These are phyloP conservation scores for Serendipita sp. DNA, from an alignment of 768 basidiomycete genomes.

Conservation along the genomic window DNA sequence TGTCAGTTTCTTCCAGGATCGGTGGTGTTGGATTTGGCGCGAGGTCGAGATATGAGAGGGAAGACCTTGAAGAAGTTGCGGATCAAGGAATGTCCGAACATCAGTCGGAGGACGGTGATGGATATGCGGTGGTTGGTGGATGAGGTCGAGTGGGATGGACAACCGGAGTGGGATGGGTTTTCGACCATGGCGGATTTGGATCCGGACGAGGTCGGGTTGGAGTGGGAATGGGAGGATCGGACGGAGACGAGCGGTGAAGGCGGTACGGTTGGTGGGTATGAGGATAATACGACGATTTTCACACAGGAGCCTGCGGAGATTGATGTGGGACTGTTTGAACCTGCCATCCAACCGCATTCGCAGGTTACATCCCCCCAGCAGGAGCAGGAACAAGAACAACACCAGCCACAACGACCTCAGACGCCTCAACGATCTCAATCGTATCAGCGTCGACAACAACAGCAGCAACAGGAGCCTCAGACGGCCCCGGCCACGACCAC, in stretches of 20 bases:
- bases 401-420: too few relatives aligned
- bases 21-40: not conserved
- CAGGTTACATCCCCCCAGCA: too few relatives aligned
- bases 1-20: not conserved
- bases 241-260: not conserved
- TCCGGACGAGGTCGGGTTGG: not conserved
- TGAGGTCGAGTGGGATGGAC: slow-evolving; percentile 2
- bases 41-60: not conserved
- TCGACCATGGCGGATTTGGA: slow-evolving; percentile 5
- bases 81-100: not conserved
- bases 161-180: slow-evolving; percentile 1
- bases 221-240: too few relatives aligned
- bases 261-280: not conserved
- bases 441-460: too few relatives aligned
- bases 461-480: too few relatives aligned
- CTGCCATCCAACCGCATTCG: too few relatives aligned
- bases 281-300: not conserved
- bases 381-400: too few relatives aligned
- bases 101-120: not conserved
- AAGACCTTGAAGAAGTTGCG: not conserved
- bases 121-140: not conserved
- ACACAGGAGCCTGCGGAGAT: too few relatives aligned
- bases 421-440: too few relatives aligned
- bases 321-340: too few relatives aligned
- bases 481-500: too few relatives aligned